Evolutionary conservation across 2,329 filamentous ascomycete genomes (phyloP).

Genomic region (Diaporthe nobilis): DNA sequence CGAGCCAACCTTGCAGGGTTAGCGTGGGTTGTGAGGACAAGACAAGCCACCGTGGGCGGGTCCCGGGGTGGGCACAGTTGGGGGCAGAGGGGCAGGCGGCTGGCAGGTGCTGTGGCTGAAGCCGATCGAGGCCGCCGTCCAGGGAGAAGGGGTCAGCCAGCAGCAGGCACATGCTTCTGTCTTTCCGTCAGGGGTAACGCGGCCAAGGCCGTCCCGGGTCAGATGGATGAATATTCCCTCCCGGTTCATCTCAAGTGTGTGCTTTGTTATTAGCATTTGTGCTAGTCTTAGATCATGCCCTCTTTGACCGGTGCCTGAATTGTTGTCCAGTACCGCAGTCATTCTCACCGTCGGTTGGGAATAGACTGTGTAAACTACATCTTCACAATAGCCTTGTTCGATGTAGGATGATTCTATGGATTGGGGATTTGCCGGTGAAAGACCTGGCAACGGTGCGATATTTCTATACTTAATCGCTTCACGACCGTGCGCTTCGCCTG

Average conservation of each 20-base stretch:
- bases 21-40: conserved; percentile 18
- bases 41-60: conserved; percentile 20
- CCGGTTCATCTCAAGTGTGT: conserved; percentile 3
- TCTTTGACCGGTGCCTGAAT: not conserved
- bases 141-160: not conserved
- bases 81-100: not conserved
- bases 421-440: conserved; percentile 1
- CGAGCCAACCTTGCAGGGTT: conserved; percentile 33
- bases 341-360: not conserved
- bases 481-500: not conserved
- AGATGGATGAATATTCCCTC: conserved; percentile 15
- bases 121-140: not conserved
- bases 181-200: conserved; percentile 2
- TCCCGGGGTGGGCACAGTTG: not conserved
- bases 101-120: conserved; percentile 20
- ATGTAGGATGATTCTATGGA: conserved; percentile 17
- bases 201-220: conserved; percentile 18
- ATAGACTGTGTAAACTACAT: not conserved
- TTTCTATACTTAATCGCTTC: conserved; percentile 17
- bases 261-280: not conserved
- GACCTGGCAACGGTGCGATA: not conserved
- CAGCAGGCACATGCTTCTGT: conserved; percentile 10
- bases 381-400: not conserved
- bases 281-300: not conserved
- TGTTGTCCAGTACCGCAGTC: not conserved